These are phyloP conservation scores for Vigna trinervia DNA, from an alignment of 306 rosid species.

Conservation along the genomic window DNA sequence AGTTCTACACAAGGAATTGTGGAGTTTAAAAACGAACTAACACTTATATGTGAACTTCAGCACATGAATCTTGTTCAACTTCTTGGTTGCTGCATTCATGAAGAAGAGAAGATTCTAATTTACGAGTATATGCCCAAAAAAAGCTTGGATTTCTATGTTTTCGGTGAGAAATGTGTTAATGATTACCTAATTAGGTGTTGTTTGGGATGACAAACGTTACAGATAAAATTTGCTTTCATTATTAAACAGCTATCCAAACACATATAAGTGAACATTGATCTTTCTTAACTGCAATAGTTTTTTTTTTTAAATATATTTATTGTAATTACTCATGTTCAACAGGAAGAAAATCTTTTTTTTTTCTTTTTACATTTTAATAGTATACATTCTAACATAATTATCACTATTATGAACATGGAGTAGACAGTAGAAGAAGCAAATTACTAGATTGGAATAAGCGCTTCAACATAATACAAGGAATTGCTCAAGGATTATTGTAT, in stretches of 20 bases:
- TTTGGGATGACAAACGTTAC: too few relatives aligned
- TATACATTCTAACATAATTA: neutral
- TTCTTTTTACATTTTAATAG: too few relatives aligned
- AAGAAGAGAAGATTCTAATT: neutral
- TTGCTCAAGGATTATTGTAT: neutral
- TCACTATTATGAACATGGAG: neutral
- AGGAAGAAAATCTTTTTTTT: too few relatives aligned
- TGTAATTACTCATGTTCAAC: too few relatives aligned
- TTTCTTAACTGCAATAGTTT: too few relatives aligned
- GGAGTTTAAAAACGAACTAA: neutral
- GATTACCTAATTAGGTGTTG: too few relatives aligned
- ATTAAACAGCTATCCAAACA: too few relatives aligned
- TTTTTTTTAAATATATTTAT: too few relatives aligned
- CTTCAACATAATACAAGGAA: neutral
- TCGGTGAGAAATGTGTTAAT: too few relatives aligned
- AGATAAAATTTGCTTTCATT: too few relatives aligned
- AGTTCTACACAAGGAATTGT: neutral
- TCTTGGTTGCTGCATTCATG: neutral
- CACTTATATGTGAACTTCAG: neutral
- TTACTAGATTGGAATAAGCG: neutral
- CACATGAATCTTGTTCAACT: conserved; percentile 1
- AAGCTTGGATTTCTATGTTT: neutral
- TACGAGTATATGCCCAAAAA: neutral
- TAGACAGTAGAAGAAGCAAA: neutral
- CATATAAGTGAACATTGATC: too few relatives aligned